Percentiles rank a stretch among this genome's conserved stretches.
Conservation (phyloP, 352 stramenopile genomes). For the Phytophthora constricta region DNA sequence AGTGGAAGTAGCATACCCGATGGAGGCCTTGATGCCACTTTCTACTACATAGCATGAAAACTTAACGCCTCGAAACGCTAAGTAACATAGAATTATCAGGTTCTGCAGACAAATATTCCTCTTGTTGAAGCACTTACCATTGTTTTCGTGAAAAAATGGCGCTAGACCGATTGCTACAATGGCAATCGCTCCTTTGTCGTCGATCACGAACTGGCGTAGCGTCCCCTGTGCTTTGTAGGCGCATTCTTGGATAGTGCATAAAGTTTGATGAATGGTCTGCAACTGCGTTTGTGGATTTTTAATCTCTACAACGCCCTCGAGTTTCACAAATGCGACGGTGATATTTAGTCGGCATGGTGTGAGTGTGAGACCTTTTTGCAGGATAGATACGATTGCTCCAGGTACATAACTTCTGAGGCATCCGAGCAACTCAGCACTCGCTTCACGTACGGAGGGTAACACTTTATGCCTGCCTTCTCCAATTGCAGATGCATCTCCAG, state of each 20-base stretch:
- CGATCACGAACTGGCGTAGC: constrained; percentile 87
- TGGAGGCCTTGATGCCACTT: constrained; percentile 67
- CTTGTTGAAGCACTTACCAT: constrained; percentile 41
- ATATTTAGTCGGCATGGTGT: constrained; percentile 74
- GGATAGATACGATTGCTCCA: constrained; percentile 69
- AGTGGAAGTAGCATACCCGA: constrained; percentile 48
- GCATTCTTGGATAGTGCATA: constrained; percentile 78
- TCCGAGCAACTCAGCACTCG: constrained; percentile 53
- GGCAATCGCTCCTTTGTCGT: constrained; percentile 85
- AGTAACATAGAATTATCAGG: neutral
- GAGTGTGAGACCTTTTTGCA: constrained; percentile 69
- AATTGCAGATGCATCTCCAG: constrained; percentile 2
- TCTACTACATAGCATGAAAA: constrained; percentile 68
- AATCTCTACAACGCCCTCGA: constrained; percentile 64
- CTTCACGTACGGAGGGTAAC: constrained; percentile 10
- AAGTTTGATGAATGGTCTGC: constrained; percentile 58
- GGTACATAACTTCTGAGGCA: constrained; percentile 74
- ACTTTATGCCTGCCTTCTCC: neutral
- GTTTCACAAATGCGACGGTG: constrained; percentile 76
- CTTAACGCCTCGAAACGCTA: constrained; percentile 55
- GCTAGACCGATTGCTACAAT: constrained; percentile 81
- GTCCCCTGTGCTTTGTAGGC: constrained; percentile 83
- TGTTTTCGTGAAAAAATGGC: constrained; percentile 89
- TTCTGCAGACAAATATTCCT: neutral
- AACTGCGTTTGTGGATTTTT: constrained; percentile 46